These are phyloP conservation scores for Przewalskia tangutica DNA, from an alignment of 257 asterid genomes.

Conservation along the genomic window DNA sequence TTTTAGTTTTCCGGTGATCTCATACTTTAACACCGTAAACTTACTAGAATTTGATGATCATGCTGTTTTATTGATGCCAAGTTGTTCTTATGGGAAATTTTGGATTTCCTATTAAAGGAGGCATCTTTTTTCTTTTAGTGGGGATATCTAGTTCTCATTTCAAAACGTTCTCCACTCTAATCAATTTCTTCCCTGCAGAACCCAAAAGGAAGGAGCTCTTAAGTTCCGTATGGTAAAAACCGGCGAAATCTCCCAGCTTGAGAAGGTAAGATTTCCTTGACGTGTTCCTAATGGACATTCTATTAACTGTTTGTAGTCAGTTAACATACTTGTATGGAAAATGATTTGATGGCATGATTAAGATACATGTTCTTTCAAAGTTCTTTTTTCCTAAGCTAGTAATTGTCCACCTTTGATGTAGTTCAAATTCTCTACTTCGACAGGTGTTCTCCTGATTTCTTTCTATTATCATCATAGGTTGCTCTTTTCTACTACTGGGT, in stretches of 20 bases:
- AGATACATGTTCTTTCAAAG: background rate
- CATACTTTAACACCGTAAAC: background rate
- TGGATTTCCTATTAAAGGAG: background rate
- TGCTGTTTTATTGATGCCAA: background rate
- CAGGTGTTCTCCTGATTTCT: background rate
- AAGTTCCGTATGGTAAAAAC: constrained; percentile 55
- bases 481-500: background rate
- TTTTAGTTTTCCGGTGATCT: background rate
- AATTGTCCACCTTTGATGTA: background rate
- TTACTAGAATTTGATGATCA: background rate
- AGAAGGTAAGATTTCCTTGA: constrained; percentile 45
- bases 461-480: background rate
- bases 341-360: background rate
- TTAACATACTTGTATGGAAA: background rate
- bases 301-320: background rate
- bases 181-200: constrained; percentile 30
- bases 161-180: background rate
- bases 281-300: background rate
- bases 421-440: background rate
- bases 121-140: background rate
- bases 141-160: background rate
- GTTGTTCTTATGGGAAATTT: background rate
- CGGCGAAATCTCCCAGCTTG: constrained; percentile 51
- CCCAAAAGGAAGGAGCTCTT: constrained; percentile 82
- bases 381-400: background rate